These are phyloP conservation scores for Penicillium flavigenum DNA, from an alignment of 495 filamentous ascomycete species.

Conservation along the genomic window DNA sequence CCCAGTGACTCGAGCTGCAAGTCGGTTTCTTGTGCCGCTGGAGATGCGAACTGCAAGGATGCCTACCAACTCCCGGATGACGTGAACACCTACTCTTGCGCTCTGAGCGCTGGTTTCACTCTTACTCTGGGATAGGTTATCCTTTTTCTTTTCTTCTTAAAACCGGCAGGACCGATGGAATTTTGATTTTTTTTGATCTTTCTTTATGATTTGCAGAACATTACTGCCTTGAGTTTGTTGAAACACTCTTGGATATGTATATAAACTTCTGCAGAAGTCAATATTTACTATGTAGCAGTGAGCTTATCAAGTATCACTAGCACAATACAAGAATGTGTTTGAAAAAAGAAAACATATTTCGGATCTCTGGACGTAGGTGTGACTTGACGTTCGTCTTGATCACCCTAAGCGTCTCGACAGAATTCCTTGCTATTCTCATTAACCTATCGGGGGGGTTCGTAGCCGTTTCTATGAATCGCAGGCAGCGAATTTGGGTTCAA, in stretches of 20 bases:
- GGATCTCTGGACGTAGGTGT: background rate
- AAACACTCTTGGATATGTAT: constrained; percentile 1
- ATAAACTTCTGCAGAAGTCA: constrained; percentile 7
- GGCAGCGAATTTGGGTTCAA: too few species aligned
- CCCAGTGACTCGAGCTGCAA: constrained; percentile 29
- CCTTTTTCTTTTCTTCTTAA: background rate
- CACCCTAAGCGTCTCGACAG: background rate
- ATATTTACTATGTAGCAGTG: constrained; percentile 2
- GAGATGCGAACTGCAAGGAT: constrained; percentile 28
- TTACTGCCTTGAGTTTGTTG: constrained; percentile 1
- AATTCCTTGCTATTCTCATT: background rate
- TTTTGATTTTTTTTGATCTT: constrained; percentile 1
- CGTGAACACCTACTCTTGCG: constrained; percentile 33
- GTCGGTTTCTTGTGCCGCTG: constrained; percentile 27
- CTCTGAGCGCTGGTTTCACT: constrained; percentile 24
- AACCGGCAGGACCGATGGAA: constrained; percentile 12
- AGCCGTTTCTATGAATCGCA: too few species aligned
- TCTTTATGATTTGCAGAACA: background rate
- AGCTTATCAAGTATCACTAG: constrained; percentile 1
- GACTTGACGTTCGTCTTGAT: background rate
- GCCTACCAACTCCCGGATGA: constrained; percentile 39
- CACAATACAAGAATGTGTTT: constrained; percentile 10
- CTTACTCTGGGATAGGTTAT: constrained; percentile 30
- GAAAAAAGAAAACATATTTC: background rate
- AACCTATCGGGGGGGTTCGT: background rate